These are phyloP conservation scores for Albugo candida DNA, from an alignment of 352 stramenopile species.

Conservation along the genomic window DNA sequence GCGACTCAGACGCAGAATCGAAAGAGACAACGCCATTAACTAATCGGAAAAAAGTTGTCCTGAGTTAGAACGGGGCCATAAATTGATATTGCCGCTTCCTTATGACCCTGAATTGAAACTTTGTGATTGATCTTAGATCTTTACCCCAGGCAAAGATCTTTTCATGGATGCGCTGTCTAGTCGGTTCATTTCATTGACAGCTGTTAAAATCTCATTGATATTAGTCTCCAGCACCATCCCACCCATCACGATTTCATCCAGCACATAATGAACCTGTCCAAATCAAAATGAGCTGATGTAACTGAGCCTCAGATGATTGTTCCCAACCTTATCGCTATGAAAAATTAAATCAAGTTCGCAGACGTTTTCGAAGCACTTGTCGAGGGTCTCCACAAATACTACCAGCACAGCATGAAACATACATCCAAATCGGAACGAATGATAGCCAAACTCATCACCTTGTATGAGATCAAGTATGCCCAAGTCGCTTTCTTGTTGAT, in stretches of 20 bases:
- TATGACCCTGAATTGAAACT: not conserved
- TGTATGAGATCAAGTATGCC: conserved; percentile 99
- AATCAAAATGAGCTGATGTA: not conserved
- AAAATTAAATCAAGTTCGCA: conserved; percentile 99
- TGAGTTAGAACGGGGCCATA: not conserved
- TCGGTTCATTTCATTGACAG: conserved; percentile 94
- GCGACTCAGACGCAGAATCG: not conserved
- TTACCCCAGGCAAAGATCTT: conserved; percentile 46
- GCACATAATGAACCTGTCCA: conserved; percentile 78
- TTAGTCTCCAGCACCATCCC: conserved; percentile 99
- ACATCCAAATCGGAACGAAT: not conserved
- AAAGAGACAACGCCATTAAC: not conserved
- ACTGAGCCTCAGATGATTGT: not conserved
- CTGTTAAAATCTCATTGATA: conserved; percentile 93
- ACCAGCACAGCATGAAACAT: conserved; percentile 7
- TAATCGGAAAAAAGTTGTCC: not conserved
- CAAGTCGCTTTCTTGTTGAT: conserved; percentile 96
- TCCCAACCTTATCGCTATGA: conserved; percentile 86
- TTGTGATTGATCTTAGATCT: conserved; percentile 11
- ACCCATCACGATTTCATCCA: conserved; percentile 99
- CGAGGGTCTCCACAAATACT: conserved; percentile 90
- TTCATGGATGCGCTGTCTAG: conserved; percentile 74
- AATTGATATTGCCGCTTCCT: not conserved
- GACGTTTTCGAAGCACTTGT: conserved; percentile 99
- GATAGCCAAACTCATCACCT: conserved; percentile 19